Evolutionary conservation across 495 filamentous ascomycete species (phyloP).

Genomic region (Pyronema domesticum): DNA sequence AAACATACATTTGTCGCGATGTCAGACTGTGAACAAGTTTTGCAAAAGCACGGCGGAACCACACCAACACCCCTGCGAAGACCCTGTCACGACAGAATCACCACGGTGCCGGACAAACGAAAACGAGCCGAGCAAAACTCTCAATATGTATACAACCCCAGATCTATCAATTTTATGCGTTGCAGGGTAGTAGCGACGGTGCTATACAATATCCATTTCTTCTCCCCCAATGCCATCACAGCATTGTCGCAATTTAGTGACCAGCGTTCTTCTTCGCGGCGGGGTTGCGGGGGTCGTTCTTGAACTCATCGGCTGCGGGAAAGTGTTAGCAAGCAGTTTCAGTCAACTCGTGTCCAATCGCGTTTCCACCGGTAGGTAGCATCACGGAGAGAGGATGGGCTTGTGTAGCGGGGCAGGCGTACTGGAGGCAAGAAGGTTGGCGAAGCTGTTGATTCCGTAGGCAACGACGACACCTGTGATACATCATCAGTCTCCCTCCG

Average conservation of each 20-base stretch:
- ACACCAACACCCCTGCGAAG: background rate
- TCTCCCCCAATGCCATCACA: background rate
- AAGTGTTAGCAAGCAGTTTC: background rate
- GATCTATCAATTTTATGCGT: background rate
- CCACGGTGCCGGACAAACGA: too few relatives aligned
- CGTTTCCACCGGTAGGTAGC: background rate
- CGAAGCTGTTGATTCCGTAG: constrained; percentile 71
- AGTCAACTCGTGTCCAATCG: background rate
- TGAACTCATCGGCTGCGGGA: constrained; percentile 63
- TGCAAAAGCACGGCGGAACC: too few relatives aligned
- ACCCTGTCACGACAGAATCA: background rate
- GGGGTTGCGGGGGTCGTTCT: constrained; percentile 89
- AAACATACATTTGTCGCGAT: too few relatives aligned
- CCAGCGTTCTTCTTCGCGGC: constrained; percentile 11
- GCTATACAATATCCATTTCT: background rate
- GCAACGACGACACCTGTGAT: constrained; percentile 54
- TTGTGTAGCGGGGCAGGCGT: constrained; percentile 27
- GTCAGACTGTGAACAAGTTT: too few relatives aligned
- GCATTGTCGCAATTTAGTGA: background rate
- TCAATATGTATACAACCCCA: too few relatives aligned
- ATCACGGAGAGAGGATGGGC: background rate
- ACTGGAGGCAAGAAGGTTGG: constrained; percentile 54
- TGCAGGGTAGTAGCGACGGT: background rate
- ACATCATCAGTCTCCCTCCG: constrained; percentile 5
- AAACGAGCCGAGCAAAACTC: too few relatives aligned